Base-by-base conservation (phyloP, 345 rosid species). In the Raphanus raphanistrum region DNA sequence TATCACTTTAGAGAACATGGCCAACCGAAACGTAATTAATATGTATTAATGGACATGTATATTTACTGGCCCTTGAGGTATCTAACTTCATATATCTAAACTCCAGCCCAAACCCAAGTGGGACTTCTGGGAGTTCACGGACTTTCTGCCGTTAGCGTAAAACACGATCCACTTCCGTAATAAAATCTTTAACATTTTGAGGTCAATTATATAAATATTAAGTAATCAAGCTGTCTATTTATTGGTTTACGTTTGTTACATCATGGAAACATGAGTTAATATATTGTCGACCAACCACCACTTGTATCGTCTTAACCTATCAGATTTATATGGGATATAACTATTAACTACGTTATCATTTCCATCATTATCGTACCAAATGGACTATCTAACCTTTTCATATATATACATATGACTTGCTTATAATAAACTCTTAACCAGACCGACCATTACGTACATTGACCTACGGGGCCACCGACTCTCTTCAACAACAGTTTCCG, bases 401-500 rank as follows among this genome's bases (percentile, higher is more conserved):
- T 45, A 48, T 48, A 48, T 43, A 43, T 13, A 35, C 7, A 35
- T 5, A 6, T 27, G 76, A 77, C n/a, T 71, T 58, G 67, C 76
- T 78, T 66, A 72, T 38, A 32, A 32, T 60, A 58, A 66, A 72
- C 32, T 58, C 63, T 58, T 66, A 59, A 43, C 67, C 71, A 35
- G 66, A 43, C 81, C 81, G 54, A 65, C 76, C 52, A 71, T 52
- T 57, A 54, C 80, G 27, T 70, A 70, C 48, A 35, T 64, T 29
- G 66, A 77, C 61, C 13, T 65, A 41, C 27, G 16, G 7, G 11
- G 21, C 12, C 81, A 72, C 73, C 81, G 68, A 59, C 81, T 60
- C 60, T 43, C 31, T 45, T 21, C 63, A 57, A 32, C 63, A 63
- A 63, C 59, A 45, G 43, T 41, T 38, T 6, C 16, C 16, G 15